Evolutionary conservation across 2,329 filamentous ascomycete species (phyloP), one percentile per base, ranked within the genome.

Genomic region (Ascochyta lentis): DNA sequence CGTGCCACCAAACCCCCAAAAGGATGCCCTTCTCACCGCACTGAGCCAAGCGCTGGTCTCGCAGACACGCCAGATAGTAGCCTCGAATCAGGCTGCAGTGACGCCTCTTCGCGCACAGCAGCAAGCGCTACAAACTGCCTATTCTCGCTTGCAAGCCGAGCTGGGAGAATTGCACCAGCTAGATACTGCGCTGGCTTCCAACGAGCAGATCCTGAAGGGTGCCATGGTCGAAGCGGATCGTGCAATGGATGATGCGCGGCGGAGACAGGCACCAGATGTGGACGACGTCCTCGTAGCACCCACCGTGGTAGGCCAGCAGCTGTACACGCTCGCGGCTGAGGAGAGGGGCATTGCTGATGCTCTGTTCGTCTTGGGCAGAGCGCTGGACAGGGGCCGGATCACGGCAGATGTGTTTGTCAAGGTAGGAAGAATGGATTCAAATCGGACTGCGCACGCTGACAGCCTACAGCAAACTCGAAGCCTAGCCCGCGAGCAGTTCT

Each of bases 241-340:
- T 6, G 87, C 93, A 10, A 91, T 97, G 60, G 84, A 86, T 38
- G 84, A 86, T 47, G 90, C 90, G n/a, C 83, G 86, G 53, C 81
- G 81, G 15, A 86, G 90, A 44, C 83, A 83, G 37, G 83, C 88
- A 1, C 92, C 93, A 0, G 86, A 88, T 43, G 89, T 98, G 44
- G 95, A 99, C 73, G 92, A 96, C 57, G 83, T 98, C 31, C 81
- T 99, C 3, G 91, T 97, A n/a, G 92, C 93, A 3, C 92, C 94
- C 0, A 97, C 92, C 0, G 89, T 97, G 1, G 95, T 97, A 4
- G 91, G 90, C 0, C 93, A 94, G 63, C 95, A 99, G 79, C 79
- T 99, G 22, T 99, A 98, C 76, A 87, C 88, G 43, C 81, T 96
- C 2, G 91, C 93, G 26, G 92, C 92, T 1, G 95, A 99, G 72